Evolutionary conservation across 192 early-diverging fungal species (phyloP), one percentile per base, ranked within the genome.

Genomic region (Cladochytrium replicatum): DNA sequence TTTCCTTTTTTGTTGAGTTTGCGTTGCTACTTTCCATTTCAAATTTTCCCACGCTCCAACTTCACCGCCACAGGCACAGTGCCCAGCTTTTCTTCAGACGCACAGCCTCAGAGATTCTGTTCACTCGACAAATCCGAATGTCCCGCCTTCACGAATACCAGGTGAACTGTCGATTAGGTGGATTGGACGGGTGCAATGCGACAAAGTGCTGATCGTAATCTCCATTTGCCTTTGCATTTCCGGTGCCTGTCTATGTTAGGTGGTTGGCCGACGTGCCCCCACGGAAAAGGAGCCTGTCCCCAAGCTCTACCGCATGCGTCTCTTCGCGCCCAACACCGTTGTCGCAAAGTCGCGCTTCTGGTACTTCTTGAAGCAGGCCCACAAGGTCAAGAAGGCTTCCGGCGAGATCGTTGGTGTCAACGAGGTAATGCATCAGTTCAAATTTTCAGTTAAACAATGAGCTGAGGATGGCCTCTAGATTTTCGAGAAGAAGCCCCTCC

Each of bases 331-430:
- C 64, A 99, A 97, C 82, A 6, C n/a, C 61, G 87, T 99, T 61
- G 84, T 95, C 53, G 95, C 93, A 72, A 96, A 97, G 85, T 86
- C 83, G 60, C 90, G 95, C 62, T 99, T 92, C 91, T 99, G 93
- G 93, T 99, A 99, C 80, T 99, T 99, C 77, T 68, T 97, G 66
- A 93, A 91, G 77, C 85, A 94, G 81, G 85, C 93, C 66, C 82
- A 84, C 79, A 95, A 96, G 85, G 89, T 97, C 66, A 99, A 99
- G 89, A 93, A 91, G 81, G 85, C 91, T 32, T 88, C 84, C 60
- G 95, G 95, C 59, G 91, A 98, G 81, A 91, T 98, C 60, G 92
- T 96, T 45, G 81, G 87, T 29, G 77, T 98, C 68, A 96, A 94
- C 85, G 77, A 96, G 84, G 86, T 95, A 68, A n/a, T n/a, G 25